A percentile compares a stretch with the other conserved stretches of the same genome.
These are phyloP conservation scores for Hansenula anomala DNA, from an alignment of 1,139 yeast genomes.

Conservation along the genomic window DNA sequence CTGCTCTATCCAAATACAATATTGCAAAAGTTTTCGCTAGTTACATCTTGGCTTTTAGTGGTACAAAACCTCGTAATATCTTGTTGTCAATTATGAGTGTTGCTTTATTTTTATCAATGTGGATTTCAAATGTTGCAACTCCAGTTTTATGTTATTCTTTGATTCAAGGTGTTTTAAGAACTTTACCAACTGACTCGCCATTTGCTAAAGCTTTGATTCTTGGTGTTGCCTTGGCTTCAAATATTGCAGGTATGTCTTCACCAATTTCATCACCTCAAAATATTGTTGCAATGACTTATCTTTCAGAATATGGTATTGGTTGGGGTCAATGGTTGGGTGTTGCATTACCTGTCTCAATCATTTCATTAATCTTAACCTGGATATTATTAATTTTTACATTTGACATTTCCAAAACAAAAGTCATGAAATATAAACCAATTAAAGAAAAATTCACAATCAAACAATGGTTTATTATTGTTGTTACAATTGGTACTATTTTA, in stretches of 20 bases:
- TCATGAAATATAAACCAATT: slow-evolving; percentile 48
- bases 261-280: slow-evolving; percentile 80
- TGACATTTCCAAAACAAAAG: slow-evolving; percentile 36
- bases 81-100: slow-evolving; percentile 63
- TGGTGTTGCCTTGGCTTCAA: slow-evolving; percentile 70
- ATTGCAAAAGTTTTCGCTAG: slow-evolving; percentile 66
- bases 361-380: slow-evolving; percentile 56
- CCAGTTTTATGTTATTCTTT: slow-evolving; percentile 70
- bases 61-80: slow-evolving; percentile 61
- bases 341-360: slow-evolving; percentile 58
- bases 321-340: slow-evolving; percentile 80
- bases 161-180: slow-evolving; percentile 58
- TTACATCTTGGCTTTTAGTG: slow-evolving; percentile 58
- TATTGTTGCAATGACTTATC: slow-evolving; percentile 65
- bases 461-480: slow-evolving; percentile 57
- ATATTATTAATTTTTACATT: slow-evolving; percentile 52
- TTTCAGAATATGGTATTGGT: slow-evolving; percentile 57
- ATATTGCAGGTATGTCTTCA: slow-evolving; percentile 77
- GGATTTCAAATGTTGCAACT: slow-evolving; percentile 78
- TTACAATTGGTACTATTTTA: slow-evolving; percentile 51
- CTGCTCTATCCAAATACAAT: slow-evolving; percentile 65
- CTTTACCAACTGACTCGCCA: slow-evolving; percentile 55
- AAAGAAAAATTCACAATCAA: slow-evolving; percentile 54
- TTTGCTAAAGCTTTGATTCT: slow-evolving; percentile 61
- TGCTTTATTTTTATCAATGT: slow-evolving; percentile 67